Conservation (phyloP, 495 filamentous ascomycete species). For the Lentithecium fluviatile region DNA sequence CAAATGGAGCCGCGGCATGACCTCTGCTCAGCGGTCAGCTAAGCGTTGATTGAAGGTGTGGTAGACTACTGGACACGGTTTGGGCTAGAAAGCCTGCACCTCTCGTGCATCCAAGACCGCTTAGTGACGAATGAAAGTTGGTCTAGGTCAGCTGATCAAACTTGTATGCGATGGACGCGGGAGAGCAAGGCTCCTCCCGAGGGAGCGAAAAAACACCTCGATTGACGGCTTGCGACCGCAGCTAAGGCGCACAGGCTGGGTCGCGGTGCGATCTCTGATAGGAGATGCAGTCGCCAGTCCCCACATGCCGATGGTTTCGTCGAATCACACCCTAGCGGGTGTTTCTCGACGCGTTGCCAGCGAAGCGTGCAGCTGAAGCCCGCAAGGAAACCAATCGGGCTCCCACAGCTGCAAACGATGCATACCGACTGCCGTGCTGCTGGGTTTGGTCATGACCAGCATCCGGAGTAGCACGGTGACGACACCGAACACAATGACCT, state of each 20-base stretch:
- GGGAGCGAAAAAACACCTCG: slow-evolving; percentile 29
- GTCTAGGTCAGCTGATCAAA: slow-evolving; percentile 20
- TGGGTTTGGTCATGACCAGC: slow-evolving; percentile 18
- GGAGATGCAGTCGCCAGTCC: slow-evolving; percentile 22
- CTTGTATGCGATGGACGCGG: slow-evolving; percentile 7
- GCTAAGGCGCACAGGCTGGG: slow-evolving; percentile 2
- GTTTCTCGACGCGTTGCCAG: slow-evolving; percentile 33
- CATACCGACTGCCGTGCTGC: slow-evolving; percentile 17
- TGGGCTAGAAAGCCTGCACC: slow-evolving; percentile 21
- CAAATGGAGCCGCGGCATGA: slow-evolving; percentile 33
- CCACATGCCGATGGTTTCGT: slow-evolving; percentile 17
- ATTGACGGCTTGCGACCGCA: slow-evolving; percentile 28
- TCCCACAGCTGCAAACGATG: neutral
- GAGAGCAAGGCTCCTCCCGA: slow-evolving; percentile 27
- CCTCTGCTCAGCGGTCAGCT: slow-evolving; percentile 32
- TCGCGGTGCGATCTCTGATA: slow-evolving; percentile 16
- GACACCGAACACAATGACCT: slow-evolving; percentile 19
- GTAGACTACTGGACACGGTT: slow-evolving; percentile 15
- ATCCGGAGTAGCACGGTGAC: slow-evolving; percentile 19
- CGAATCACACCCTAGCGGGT: slow-evolving; percentile 10
- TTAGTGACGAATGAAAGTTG: slow-evolving; percentile 9
- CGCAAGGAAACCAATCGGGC: slow-evolving; percentile 21
- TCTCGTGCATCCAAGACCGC: slow-evolving; percentile 21
- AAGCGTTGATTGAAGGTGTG: slow-evolving; percentile 34
- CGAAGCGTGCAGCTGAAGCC: slow-evolving; percentile 27